phyloP scores from a whole-genome alignment of 192 early-diverging fungal genomes.

The Coemansia sp. region DNA sequence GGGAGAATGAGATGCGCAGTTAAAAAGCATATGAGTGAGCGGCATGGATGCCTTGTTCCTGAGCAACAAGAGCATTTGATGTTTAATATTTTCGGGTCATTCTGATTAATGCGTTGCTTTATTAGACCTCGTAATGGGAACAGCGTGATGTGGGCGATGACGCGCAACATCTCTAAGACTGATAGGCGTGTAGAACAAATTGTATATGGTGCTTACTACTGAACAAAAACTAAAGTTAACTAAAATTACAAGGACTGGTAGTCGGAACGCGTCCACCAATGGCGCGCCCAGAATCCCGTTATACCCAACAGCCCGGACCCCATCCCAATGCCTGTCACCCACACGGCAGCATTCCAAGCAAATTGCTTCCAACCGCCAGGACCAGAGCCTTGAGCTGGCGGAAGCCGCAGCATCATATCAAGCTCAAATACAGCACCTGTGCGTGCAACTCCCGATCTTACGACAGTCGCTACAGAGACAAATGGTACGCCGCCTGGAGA shows the following conservation, averaged over 20 bases:
- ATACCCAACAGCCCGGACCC: constrained; percentile 41
- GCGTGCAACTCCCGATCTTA: constrained; percentile 41
- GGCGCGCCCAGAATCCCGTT: constrained; percentile 53
- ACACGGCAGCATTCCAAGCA: constrained; percentile 49
- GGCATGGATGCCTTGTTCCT: no score
- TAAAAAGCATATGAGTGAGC: not conserved
- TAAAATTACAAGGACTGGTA: constrained; percentile 52
- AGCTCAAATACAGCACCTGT: constrained; percentile 55
- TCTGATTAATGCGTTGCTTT: no score
- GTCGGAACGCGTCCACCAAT: constrained; percentile 54
- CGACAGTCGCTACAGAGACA: constrained; percentile 45
- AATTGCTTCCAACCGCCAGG: constrained; percentile 49
- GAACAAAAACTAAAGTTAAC: not conserved
- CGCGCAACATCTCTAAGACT: constrained; percentile 56
- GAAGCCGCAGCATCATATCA: constrained; percentile 39
- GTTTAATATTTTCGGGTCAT: no score
- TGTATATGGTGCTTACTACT: no score
- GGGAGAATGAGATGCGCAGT: not conserved
- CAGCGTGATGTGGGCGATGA: no score
- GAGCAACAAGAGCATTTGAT: no score
- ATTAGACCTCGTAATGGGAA: no score
- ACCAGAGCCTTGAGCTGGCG: constrained; percentile 21
- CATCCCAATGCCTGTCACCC: constrained; percentile 52
- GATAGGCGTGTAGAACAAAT: no score
- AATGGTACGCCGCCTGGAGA: constrained; percentile 46